phyloP scores from a whole-genome alignment of 1,139 yeast species.

The Kodamaea arcana region DNA sequence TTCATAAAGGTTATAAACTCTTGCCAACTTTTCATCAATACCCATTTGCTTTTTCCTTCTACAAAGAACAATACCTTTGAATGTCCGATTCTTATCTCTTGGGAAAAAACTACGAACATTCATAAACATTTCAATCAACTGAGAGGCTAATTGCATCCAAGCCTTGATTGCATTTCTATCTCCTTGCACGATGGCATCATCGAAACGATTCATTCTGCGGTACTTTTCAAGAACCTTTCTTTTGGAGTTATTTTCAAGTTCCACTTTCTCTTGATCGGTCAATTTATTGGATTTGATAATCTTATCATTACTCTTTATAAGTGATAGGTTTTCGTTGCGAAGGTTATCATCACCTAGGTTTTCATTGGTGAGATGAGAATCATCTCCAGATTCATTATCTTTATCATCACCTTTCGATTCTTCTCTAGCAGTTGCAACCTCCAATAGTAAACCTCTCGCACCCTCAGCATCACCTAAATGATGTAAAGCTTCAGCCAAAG shows the following conservation, averaged over 20 bases:
- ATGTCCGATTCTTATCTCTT: slow-evolving; percentile 62
- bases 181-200: slow-evolving; percentile 49
- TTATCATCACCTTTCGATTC: slow-evolving; percentile 10
- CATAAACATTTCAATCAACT: slow-evolving; percentile 75
- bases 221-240: slow-evolving; percentile 63
- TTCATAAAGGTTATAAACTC: slow-evolving; percentile 62
- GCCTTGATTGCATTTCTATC: slow-evolving; percentile 63
- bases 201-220: slow-evolving; percentile 56
- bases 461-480: slow-evolving; percentile 63
- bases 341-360: slow-evolving; percentile 9
- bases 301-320: slow-evolving; percentile 23
- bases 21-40: slow-evolving; percentile 67
- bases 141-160: slow-evolving; percentile 85
- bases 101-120: slow-evolving; percentile 77
- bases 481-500: slow-evolving; percentile 77
- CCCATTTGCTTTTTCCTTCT: slow-evolving; percentile 58
- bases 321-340: slow-evolving; percentile 13
- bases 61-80: slow-evolving; percentile 64
- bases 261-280: slow-evolving; percentile 53
- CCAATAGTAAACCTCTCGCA: slow-evolving; percentile 56
- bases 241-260: slow-evolving; percentile 56
- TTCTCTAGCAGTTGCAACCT: slow-evolving; percentile 37
- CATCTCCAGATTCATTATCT: slow-evolving; percentile 8
- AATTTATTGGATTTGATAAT: slow-evolving; percentile 25
- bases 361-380: too few species aligned